phyloP scores from a whole-genome alignment of 176 grass and related monocot genomes.

The Oryza rufipogon region DNA sequence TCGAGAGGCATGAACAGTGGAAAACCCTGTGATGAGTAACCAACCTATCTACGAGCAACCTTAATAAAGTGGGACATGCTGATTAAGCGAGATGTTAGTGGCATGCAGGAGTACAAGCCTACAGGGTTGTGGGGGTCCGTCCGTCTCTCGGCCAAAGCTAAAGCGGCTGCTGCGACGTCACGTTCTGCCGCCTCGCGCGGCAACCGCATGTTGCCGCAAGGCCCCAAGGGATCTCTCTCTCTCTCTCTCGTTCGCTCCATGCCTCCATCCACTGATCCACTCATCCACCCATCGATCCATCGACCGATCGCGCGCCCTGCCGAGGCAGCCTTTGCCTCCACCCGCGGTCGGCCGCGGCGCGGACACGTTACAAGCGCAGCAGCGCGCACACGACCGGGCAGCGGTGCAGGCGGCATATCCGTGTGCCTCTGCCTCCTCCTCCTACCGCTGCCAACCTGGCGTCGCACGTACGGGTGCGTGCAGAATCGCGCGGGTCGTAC shows the following conservation, averaged over 20 bases:
- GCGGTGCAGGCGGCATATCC: neutral
- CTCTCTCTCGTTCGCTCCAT: neutral
- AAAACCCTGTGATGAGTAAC: neutral
- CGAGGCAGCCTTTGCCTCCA: no score
- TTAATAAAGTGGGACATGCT: neutral
- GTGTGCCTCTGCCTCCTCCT: no score
- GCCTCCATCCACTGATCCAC: neutral
- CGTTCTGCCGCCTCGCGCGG: constrained; percentile 22
- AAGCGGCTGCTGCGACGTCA: constrained; percentile 45
- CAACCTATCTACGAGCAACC: neutral
- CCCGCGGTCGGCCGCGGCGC: constrained; percentile 46
- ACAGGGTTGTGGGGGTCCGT: no score
- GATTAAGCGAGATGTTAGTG: neutral
- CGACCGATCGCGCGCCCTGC: no score
- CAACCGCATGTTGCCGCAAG: constrained; percentile 13
- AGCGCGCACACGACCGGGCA: neutral
- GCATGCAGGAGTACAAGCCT: neutral
- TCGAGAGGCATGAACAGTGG: neutral
- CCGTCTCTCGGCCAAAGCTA: neutral
- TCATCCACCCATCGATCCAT: neutral
- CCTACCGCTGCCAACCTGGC: neutral
- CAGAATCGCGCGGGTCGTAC: neutral
- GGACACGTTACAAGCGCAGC: constrained; percentile 21
- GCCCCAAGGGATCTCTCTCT: neutral
- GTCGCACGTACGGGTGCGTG: neutral